Evolutionary conservation across 2,329 filamentous ascomycete genomes (phyloP).

Genomic region (Ophiostoma piceae): DNA sequence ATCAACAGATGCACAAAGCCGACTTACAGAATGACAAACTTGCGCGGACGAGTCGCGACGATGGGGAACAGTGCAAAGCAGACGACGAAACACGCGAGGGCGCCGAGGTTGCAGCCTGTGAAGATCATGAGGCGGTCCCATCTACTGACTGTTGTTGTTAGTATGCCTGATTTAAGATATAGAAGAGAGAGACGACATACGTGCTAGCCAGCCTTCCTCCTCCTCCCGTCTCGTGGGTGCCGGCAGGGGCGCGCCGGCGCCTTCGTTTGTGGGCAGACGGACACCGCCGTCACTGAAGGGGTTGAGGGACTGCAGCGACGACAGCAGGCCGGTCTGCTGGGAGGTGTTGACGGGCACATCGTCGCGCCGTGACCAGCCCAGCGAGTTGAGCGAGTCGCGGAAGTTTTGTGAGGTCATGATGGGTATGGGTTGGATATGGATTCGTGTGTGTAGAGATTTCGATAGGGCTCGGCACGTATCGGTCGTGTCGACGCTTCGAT

Average conservation of each 20-base stretch:
- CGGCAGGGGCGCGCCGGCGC: constrained; percentile 76
- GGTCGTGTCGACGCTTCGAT: not conserved
- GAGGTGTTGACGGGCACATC: constrained; percentile 70
- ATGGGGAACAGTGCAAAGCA: constrained; percentile 87
- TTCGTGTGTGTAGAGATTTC: not conserved
- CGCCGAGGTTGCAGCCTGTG: constrained; percentile 81
- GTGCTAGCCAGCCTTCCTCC: constrained; percentile 89
- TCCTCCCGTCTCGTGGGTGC: constrained; percentile 82
- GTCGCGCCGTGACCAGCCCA: constrained; percentile 89
- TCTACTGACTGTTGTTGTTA: constrained; percentile 67
- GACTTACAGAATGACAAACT: constrained; percentile 96
- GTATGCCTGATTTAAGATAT: not conserved
- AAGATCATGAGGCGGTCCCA: constrained; percentile 96
- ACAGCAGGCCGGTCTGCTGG: constrained; percentile 67
- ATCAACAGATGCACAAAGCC: not conserved
- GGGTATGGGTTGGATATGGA: not conserved
- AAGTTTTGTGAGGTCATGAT: constrained; percentile 83
- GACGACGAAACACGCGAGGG: constrained; percentile 85
- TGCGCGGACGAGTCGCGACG: constrained; percentile 73
- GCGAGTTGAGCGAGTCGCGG: constrained; percentile 86
- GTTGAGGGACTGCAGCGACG: constrained; percentile 77
- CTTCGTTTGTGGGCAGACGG: constrained; percentile 78
- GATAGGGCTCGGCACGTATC: not conserved
- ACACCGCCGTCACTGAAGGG: constrained; percentile 83
- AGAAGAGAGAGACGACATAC: constrained; percentile 54